These are phyloP conservation scores for Trichoderma gracile DNA, from an alignment of 2,329 filamentous ascomycete species.

Conservation along the genomic window DNA sequence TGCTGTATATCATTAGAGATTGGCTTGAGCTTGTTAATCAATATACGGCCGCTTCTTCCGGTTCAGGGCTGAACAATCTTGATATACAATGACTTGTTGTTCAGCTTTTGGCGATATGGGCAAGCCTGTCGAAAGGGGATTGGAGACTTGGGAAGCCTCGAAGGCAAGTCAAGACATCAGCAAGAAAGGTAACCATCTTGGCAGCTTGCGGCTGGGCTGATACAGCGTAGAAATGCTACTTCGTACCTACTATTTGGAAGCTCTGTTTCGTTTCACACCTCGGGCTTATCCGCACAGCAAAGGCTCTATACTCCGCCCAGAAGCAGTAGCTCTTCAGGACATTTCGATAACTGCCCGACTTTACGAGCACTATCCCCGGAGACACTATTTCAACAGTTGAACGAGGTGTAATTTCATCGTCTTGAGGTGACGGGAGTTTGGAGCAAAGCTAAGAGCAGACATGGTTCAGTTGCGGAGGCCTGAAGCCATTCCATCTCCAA, in stretches of 20 bases:
- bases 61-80: neutral
- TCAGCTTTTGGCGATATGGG: neutral
- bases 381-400: no score
- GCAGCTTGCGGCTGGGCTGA: no score
- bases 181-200: neutral
- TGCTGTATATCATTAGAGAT: conserved; percentile 42
- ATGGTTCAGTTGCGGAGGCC: neutral
- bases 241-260: neutral
- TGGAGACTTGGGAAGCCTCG: no score
- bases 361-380: no score
- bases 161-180: neutral
- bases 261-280: no score
- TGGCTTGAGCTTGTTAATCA: conserved; percentile 26
- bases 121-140: neutral
- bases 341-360: no score
- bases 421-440: neutral
- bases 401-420: no score
- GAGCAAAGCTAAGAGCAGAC: neutral
- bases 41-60: conserved; percentile 15
- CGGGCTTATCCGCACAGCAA: no score
- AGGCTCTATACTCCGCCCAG: no score
- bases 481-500: neutral
- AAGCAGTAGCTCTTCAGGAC: no score
- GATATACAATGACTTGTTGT: neutral
- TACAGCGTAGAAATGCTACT: neutral